Percentiles rank a stretch among this genome's conserved stretches.
Conservation (phyloP, 345 rosid species). For the Zanthoxylum bungeanum region DNA sequence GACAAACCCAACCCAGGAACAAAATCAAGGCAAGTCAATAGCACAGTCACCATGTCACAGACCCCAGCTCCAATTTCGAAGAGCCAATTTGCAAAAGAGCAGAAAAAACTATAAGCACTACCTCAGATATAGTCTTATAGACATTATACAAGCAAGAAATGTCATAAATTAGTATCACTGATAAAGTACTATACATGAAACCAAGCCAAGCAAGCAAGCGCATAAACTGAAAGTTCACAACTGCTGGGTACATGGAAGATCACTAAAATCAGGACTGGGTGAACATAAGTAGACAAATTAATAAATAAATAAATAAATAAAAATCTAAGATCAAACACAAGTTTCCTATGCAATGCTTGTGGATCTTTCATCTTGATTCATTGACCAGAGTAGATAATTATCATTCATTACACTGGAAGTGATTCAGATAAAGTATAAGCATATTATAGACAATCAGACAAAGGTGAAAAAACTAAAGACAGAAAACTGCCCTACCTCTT, state of each 20-base stretch:
- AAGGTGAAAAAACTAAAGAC: not conserved
- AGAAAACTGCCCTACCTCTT: slow-evolving; percentile 59
- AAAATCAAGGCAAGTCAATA: slow-evolving; percentile 59
- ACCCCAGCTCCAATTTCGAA: slow-evolving; percentile 97
- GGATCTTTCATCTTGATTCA: not conserved
- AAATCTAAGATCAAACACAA: not conserved
- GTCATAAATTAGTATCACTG: slow-evolving; percentile 5
- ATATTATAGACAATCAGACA: not conserved
- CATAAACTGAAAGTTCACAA: not conserved
- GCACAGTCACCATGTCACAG: slow-evolving; percentile 70
- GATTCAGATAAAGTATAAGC: not conserved
- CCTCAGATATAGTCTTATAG: slow-evolving; percentile 39
- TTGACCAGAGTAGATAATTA: not conserved
- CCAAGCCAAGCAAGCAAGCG: not conserved
- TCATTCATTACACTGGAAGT: not conserved
- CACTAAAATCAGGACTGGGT: not conserved
- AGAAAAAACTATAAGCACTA: slow-evolving; percentile 67
- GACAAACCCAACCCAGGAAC: slow-evolving; percentile 45
- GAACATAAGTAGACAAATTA: not conserved
- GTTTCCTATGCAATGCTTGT: not conserved
- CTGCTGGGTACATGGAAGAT: not conserved
- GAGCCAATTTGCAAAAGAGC: slow-evolving; percentile 74
- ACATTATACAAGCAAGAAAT: not conserved
- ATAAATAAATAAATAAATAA: not conserved
- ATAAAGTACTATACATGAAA: not conserved